Base-by-base conservation (phyloP, 257 asterid species). In the Petunia axillaris region DNA sequence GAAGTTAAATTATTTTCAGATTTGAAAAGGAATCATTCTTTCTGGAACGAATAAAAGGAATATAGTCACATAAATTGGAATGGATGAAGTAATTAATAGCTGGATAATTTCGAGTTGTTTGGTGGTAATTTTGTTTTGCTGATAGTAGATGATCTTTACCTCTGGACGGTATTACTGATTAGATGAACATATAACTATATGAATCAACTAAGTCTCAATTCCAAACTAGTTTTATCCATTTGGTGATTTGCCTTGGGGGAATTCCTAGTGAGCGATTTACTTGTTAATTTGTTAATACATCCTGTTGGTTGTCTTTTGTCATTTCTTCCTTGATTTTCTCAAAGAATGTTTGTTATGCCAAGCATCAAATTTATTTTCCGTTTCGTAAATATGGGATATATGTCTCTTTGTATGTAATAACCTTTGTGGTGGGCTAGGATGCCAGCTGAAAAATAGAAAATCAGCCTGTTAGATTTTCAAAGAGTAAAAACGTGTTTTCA, bases 361-460 rank as follows among this genome's bases (percentile, higher is more conserved):
- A 59, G 53, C 11, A 14, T 25, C 16, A 46, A 25, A 4, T 70
- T 70, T 48, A 25, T 46, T 16, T 70, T 44, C 59, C 59, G 8
- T 25, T 46, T 70, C 77, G 25, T 70, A 46, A 55, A 70, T 52
- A 10, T 46, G 77, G 77, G 41, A 70, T 25, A 70, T 59, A 70
- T n/a, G 0, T 67, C 58, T 48, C 43, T 48, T 46, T 70, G 75
- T 7, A 2, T 70, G 38, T 57, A 44, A 70, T 16, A 8, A 70
- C 16, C 76, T 70, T 25, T 70, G 59, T 46, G 5, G 11, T 70
- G 58, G 58, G 43, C 11, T 48, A 70, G 77, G 43, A 70, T 25
- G 43, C 35, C 16, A 70, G 59, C 25, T 70, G 43, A 68, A 44
- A 67, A 67, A 43, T 67, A 67, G 15, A 43, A 43, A 1, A 67